Conservation (phyloP, 2,329 filamentous ascomycete genomes). For the Leptodontidium sp. region DNA sequence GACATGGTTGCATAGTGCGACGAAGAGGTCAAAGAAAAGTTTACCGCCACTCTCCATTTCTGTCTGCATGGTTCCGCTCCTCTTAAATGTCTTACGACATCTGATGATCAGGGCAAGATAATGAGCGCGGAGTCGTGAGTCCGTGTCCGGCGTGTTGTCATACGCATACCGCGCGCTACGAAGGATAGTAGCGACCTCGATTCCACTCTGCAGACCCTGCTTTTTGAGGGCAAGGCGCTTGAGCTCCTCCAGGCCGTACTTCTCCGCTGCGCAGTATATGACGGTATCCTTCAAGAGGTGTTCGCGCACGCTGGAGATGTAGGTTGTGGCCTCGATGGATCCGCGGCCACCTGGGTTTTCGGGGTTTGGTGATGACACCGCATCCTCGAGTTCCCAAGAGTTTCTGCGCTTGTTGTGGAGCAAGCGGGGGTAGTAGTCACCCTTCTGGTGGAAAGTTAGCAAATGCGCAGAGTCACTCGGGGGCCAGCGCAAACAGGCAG, state of each 20-base stretch:
- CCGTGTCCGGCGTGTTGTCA: conserved; percentile 90
- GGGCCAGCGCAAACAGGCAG: neutral
- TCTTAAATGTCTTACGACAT: conserved; percentile 97
- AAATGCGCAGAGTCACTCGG: neutral
- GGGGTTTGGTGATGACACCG: conserved; percentile 62
- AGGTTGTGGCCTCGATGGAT: conserved; percentile 78
- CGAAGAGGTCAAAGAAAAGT: conserved; percentile 98
- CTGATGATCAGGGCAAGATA: conserved; percentile 97
- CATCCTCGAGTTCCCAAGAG: conserved; percentile 89
- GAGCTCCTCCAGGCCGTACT: conserved; percentile 90
- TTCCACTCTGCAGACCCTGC: conserved; percentile 88
- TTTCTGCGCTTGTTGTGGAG: conserved; percentile 85
- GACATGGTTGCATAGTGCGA: conserved; percentile 97
- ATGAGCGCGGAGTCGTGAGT: conserved; percentile 92
- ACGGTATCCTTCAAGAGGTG: conserved; percentile 89
- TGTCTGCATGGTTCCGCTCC: conserved; percentile 97
- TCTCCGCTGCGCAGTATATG: conserved; percentile 91
- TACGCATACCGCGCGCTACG: conserved; percentile 95
- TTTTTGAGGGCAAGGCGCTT: conserved; percentile 92
- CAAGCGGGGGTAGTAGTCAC: conserved; percentile 75
- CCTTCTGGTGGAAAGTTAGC: conserved; percentile 40
- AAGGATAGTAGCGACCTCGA: conserved; percentile 91
- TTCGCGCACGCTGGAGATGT: conserved; percentile 76
- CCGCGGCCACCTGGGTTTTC: conserved; percentile 65
- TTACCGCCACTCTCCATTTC: conserved; percentile 95